phyloP scores from a whole-genome alignment of 108 stramenopile species.

The Skeletonema costatum region DNA sequence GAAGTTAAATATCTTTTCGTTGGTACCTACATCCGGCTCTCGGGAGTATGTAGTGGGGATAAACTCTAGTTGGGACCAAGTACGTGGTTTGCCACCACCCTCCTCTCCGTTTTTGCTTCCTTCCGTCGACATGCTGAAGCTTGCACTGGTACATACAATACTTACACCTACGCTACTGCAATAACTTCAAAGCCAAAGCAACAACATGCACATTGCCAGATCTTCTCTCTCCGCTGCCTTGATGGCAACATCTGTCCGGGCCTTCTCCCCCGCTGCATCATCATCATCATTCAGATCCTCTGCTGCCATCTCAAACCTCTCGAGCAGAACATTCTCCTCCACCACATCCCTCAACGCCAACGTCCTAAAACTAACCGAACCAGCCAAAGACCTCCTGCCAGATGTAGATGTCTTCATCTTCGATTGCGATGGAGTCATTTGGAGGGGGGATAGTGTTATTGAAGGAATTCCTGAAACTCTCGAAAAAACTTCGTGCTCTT shows the following conservation, averaged over 20 bases:
- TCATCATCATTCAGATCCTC: background rate
- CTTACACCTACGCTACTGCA: no score
- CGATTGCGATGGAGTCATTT: slow-evolving; percentile 99
- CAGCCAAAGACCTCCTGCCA: slow-evolving; percentile 69
- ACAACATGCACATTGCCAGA: slow-evolving; percentile 21
- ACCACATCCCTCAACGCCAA: slow-evolving; percentile 55
- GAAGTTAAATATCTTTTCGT: no score
- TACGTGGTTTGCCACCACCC: no score
- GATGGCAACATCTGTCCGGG: slow-evolving; percentile 26
- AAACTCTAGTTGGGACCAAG: no score
- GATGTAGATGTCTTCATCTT: slow-evolving; percentile 96
- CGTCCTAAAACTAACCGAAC: slow-evolving; percentile 74
- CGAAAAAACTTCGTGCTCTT: slow-evolving; percentile 70
- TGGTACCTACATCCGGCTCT: no score
- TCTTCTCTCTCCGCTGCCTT: slow-evolving; percentile 23
- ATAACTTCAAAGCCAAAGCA: background rate
- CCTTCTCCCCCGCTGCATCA: slow-evolving; percentile 26
- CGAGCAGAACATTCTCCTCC: slow-evolving; percentile 1
- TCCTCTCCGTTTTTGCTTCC: no score
- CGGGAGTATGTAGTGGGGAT: no score
- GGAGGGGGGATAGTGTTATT: slow-evolving; percentile 95
- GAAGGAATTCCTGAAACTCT: slow-evolving; percentile 93
- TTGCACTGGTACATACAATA: no score
- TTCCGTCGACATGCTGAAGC: no score
- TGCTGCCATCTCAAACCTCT: background rate